phyloP scores from a whole-genome alignment of 73 alveolate genomes.

The Diophrys appendiculata region DNA sequence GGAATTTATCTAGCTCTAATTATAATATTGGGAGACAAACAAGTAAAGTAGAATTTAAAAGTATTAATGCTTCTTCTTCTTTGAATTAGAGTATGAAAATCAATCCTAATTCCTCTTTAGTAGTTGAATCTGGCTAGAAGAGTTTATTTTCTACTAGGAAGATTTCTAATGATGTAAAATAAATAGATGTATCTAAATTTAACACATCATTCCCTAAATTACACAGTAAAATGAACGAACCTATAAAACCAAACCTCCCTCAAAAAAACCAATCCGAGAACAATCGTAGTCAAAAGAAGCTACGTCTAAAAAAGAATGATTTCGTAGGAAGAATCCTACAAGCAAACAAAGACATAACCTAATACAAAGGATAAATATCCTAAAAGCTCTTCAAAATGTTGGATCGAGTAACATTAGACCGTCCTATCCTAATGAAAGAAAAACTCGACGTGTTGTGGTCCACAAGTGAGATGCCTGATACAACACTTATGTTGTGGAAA shows the following conservation, averaged over 20 bases:
- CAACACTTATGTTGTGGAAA: slow-evolving; percentile 9
- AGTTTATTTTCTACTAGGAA: not conserved
- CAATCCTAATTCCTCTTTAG: too few relatives aligned
- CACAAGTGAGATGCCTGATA: not conserved
- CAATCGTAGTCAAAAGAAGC: too few relatives aligned
- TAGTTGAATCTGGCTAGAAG: too few relatives aligned
- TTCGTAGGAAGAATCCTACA: not conserved
- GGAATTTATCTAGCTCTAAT: too few relatives aligned
- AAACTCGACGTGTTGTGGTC: slow-evolving; percentile 59
- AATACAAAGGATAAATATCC: not conserved
- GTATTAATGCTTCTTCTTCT: too few relatives aligned
- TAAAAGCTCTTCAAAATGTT: not conserved
- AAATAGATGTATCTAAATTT: not conserved
- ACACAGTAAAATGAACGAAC: not conserved
- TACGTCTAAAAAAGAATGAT: too few relatives aligned
- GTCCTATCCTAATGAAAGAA: slow-evolving; percentile 55
- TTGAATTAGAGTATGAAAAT: too few relatives aligned
- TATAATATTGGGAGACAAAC: too few relatives aligned
- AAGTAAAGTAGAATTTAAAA: too few relatives aligned
- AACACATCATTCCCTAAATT: not conserved
- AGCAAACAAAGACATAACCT: not conserved
- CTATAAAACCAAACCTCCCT: too few relatives aligned
- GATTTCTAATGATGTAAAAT: not conserved
- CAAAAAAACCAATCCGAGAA: too few relatives aligned
- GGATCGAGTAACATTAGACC: slow-evolving; percentile 40